Evolutionary conservation across 441 rosid species (phyloP), one percentile per base, ranked within the genome.

Genomic region (Biscutella laevigata): DNA sequence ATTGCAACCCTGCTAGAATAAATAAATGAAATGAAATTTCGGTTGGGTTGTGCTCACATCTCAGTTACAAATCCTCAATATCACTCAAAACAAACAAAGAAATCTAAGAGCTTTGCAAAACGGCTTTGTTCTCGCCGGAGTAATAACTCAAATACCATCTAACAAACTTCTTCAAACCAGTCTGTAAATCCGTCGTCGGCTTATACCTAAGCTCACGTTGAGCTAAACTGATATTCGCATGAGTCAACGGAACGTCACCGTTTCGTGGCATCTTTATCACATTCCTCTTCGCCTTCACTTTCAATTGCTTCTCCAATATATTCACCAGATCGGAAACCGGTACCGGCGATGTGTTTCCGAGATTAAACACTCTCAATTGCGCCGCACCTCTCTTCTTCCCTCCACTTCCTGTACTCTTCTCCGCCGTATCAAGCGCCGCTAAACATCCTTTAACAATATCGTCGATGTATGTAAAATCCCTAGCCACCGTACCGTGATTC

Each of bases 401-500:
- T 30, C 97, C 88, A 62, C 79, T 84, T 5, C 99, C 99, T 0
- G 95, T 92, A 71, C 99, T 92, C 82, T 84, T 92, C 77, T 77
- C 77, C 0, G 99, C 88, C 15, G 99, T 92, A 63, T 92, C 97
- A 61, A 92, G 63, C 9, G 99, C 71, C 1, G 72, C 95, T 59
- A 92, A 68, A 57, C 97, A 92, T 4, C 99, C 99, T 68, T 83
- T 84, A 41, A 88, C 99, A 28, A 92, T 92, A 68, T 92, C 99
- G 57, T 92, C 99, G 26, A 92, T 79, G 78, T 86, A 92, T 41
- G 99, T 92, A 44, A 92, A 92, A 68, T 92, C 99, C 62, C 99
- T 72, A 28, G 99, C 97, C 47, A 92, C 99, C 0, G 90, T 74
- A 4, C 91, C 89, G 17, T 62, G 67, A 65, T 79, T 70, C 15